Percentiles rank a stretch among this genome's conserved stretches.
phyloP scores from a whole-genome alignment of 1,284 basidiomycete genomes.

The Sparassis latifolia region DNA sequence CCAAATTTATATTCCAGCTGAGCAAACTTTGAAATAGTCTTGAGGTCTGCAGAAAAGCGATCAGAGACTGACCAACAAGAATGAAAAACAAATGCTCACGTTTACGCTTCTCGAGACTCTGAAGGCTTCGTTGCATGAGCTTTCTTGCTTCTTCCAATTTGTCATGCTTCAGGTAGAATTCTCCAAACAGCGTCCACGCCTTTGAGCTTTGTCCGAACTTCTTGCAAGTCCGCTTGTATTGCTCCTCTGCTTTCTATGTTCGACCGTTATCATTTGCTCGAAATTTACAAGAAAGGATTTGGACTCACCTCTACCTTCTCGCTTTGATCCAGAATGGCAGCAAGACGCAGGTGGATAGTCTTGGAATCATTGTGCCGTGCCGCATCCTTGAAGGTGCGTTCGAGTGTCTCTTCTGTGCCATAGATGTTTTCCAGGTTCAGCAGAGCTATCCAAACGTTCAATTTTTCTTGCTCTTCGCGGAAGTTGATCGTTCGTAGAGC shows the following conservation, averaged over 20 bases:
- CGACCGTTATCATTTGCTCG: neutral
- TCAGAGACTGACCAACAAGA: neutral
- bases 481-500: conserved; percentile 89
- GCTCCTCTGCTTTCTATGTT: conserved; percentile 77
- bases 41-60: conserved; percentile 59
- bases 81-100: conserved; percentile 50
- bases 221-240: conserved; percentile 79
- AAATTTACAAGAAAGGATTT: neutral
- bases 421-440: conserved; percentile 95
- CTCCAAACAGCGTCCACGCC: conserved; percentile 87
- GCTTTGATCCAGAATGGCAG: conserved; percentile 79
- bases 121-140: conserved; percentile 84
- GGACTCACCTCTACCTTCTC: conserved; percentile 70
- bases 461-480: conserved; percentile 92
- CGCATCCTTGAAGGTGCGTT: conserved; percentile 85
- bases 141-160: conserved; percentile 78
- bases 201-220: conserved; percentile 92
- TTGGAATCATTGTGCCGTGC: conserved; percentile 89
- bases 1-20: conserved; percentile 94
- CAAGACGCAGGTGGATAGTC: conserved; percentile 80
- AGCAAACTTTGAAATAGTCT: conserved; percentile 92
- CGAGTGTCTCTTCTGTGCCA: conserved; percentile 78
- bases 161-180: conserved; percentile 70
- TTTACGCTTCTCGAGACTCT: conserved; percentile 91
- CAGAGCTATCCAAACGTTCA: conserved; percentile 97